phyloP scores from a whole-genome alignment of 768 basidiomycete species.

The Megacollybia marginata region DNA sequence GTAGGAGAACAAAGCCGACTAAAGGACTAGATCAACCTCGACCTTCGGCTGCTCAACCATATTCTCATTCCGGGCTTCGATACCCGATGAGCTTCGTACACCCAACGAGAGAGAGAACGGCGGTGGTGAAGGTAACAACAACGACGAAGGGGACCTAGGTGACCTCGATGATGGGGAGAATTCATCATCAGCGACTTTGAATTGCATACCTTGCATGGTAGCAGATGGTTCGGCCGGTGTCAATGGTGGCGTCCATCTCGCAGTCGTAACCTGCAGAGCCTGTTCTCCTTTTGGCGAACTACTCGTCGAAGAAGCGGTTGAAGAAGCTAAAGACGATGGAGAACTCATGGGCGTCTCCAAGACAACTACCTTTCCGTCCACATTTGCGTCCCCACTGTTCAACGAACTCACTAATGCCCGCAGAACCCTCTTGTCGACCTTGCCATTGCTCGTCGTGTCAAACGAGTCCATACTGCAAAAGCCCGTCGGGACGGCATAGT shows the following conservation, averaged over 20 bases:
- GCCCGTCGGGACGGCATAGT: conserved; percentile 40
- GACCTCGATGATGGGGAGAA: too few relatives aligned
- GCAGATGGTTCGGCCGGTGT: not conserved
- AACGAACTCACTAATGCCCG: conserved; percentile 10
- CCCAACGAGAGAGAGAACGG: too few relatives aligned
- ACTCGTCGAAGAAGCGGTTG: not conserved
- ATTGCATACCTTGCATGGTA: too few relatives aligned
- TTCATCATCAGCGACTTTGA: too few relatives aligned
- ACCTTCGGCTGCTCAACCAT: too few relatives aligned
- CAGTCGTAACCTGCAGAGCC: not conserved
- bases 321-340: not conserved
- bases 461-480: conserved; percentile 28
- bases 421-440: conserved; percentile 29
- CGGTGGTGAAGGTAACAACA: too few relatives aligned
- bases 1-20: too few relatives aligned
- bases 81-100: too few relatives aligned
- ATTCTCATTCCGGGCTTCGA: too few relatives aligned
- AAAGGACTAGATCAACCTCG: too few relatives aligned
- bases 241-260: not conserved
- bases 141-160: too few relatives aligned
- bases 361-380: not conserved
- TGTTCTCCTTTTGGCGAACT: not conserved
- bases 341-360: not conserved
- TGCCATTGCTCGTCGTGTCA: conserved; percentile 34
- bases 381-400: not conserved